Conservation (phyloP, 2,329 filamentous ascomycete genomes). For the Nemania sp. region DNA sequence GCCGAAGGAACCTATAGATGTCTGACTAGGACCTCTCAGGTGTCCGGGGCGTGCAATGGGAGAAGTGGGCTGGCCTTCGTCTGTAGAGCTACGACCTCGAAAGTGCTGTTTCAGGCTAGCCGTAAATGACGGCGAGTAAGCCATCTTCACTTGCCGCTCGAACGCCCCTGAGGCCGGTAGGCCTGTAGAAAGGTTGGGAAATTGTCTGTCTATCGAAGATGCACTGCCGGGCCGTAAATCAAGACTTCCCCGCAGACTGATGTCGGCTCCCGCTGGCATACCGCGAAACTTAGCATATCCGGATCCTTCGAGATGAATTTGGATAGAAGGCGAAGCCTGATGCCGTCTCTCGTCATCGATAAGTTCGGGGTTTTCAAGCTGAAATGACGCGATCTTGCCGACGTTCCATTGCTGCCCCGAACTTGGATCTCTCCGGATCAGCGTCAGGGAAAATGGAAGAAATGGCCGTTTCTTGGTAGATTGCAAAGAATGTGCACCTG, state of each 20-base stretch:
- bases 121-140: slow-evolving; percentile 55
- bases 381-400: slow-evolving; percentile 63
- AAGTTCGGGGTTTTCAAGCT: slow-evolving; percentile 47
- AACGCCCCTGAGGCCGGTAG: slow-evolving; percentile 45
- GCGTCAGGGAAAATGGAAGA: slow-evolving; percentile 57
- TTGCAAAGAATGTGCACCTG: slow-evolving; percentile 39
- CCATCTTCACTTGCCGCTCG: slow-evolving; percentile 60
- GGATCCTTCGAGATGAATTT: slow-evolving; percentile 56
- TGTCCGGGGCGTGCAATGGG: slow-evolving; percentile 34
- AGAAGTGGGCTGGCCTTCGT: slow-evolving; percentile 35
- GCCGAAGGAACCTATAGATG: slow-evolving; percentile 42
- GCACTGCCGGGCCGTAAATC: slow-evolving; percentile 36
- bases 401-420: slow-evolving; percentile 76
- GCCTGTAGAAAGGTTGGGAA: slow-evolving; percentile 13
- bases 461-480: slow-evolving; percentile 43
- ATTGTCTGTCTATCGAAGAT: slow-evolving; percentile 23
- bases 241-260: slow-evolving; percentile 30
- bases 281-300: slow-evolving; percentile 62
- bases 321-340: slow-evolving; percentile 48
- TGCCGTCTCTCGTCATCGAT: slow-evolving; percentile 36
- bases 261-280: slow-evolving; percentile 44
- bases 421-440: slow-evolving; percentile 74
- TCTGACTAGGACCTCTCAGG: slow-evolving; percentile 37
- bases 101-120: slow-evolving; percentile 52
- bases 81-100: slow-evolving; percentile 41